Evolutionary conservation across 352 stramenopile genomes (phyloP).

Genomic region (Phytopythium montanum): DNA sequence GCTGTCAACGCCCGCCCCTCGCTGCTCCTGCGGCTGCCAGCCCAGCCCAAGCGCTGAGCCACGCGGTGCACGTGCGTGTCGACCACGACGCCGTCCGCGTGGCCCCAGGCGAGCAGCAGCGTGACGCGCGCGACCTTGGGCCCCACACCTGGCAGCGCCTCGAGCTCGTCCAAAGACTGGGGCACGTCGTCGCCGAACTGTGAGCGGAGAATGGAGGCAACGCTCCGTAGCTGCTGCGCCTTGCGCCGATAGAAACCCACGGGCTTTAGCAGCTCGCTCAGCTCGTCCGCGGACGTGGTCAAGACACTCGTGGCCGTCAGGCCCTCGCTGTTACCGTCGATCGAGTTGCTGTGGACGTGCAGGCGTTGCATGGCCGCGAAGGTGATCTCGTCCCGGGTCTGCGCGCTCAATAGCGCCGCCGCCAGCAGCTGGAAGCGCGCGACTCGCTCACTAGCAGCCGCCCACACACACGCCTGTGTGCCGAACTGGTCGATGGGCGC

Average conservation of each 20-base stretch:
- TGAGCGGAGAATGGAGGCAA: slow-evolving; percentile 36
- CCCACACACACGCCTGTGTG: slow-evolving; percentile 56
- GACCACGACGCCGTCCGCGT: slow-evolving; percentile 67
- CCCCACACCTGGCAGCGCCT: slow-evolving; percentile 55
- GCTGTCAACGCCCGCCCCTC: slow-evolving; percentile 11
- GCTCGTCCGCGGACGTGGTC: slow-evolving; percentile 18
- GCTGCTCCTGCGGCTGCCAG: slow-evolving; percentile 4
- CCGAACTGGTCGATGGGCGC: slow-evolving; percentile 66
- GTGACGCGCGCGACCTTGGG: slow-evolving; percentile 76
- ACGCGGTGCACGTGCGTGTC: slow-evolving; percentile 80
- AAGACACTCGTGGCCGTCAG: slow-evolving; percentile 48
- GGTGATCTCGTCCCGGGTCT: slow-evolving; percentile 69
- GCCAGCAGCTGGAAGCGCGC: slow-evolving; percentile 66
- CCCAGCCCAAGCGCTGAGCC: slow-evolving; percentile 56
- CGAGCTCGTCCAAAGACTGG: slow-evolving; percentile 31
- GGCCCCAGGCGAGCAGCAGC: slow-evolving; percentile 53
- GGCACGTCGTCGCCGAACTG: slow-evolving; percentile 50
- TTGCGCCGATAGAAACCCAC: slow-evolving; percentile 79
- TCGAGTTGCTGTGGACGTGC: slow-evolving; percentile 22
- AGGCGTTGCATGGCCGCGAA: slow-evolving; percentile 69
- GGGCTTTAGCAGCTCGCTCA: slow-evolving; percentile 52
- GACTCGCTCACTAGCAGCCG: slow-evolving; percentile 9
- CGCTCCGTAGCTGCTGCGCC: slow-evolving; percentile 52
- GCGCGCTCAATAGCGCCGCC: slow-evolving; percentile 61
- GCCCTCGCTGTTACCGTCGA: slow-evolving; percentile 10